Conservation (phyloP, 768 basidiomycete species). For the Wakefieldia striispora region DNA sequence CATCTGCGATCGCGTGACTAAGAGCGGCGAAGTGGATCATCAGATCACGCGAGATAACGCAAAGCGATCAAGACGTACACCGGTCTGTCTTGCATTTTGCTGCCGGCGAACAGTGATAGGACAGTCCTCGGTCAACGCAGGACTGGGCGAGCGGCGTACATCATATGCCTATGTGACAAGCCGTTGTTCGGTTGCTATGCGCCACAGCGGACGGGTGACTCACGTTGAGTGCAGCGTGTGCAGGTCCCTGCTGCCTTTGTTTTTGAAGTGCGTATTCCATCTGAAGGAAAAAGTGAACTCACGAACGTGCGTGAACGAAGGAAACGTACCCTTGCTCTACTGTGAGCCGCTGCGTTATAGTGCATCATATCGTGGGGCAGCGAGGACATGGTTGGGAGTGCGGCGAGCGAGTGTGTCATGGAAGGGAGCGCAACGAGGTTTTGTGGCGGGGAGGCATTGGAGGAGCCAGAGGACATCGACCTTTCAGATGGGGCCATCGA, state of each 20-base stretch:
- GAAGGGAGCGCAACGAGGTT: conserved; percentile 31
- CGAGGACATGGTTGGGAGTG: conserved; percentile 31
- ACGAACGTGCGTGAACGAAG: neutral
- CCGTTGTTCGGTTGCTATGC: neutral
- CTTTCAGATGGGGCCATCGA: conserved; percentile 34
- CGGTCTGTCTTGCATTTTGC: conserved; percentile 20
- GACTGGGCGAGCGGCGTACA: conserved; percentile 31
- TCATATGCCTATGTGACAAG: conserved; percentile 27
- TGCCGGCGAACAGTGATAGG: conserved; percentile 35
- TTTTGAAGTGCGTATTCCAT: conserved; percentile 33
- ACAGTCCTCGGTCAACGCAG: conserved; percentile 28
- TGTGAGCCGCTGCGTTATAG: conserved; percentile 29
- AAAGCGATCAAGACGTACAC: conserved; percentile 10
- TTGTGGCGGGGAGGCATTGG: conserved; percentile 29
- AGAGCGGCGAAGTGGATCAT: conserved; percentile 13
- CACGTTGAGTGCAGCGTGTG: conserved; percentile 26
- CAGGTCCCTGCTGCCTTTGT: conserved; percentile 29
- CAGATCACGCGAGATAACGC: conserved; percentile 3
- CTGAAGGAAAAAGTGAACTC: conserved; percentile 16
- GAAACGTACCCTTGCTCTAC: conserved; percentile 28
- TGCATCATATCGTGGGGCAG: conserved; percentile 33
- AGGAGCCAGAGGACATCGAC: conserved; percentile 33
- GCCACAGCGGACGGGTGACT: conserved; percentile 8
- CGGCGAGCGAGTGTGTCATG: conserved; percentile 33
- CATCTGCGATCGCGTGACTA: conserved; percentile 33